These are phyloP conservation scores for Ophiostoma quercus DNA, from an alignment of 2,329 filamentous ascomycete genomes.

Conservation along the genomic window DNA sequence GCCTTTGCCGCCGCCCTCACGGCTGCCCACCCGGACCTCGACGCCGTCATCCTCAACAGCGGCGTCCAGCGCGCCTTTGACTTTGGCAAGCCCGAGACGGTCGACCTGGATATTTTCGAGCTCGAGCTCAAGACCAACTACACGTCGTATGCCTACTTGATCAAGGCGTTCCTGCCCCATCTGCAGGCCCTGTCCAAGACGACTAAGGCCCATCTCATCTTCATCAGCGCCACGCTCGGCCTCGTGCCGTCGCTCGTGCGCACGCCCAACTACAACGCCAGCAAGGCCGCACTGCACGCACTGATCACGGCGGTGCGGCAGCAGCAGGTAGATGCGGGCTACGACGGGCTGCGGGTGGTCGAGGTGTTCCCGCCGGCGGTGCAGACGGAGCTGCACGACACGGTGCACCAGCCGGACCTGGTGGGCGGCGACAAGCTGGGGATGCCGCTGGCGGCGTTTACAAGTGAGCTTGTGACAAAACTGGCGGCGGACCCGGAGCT, in stretches of 20 bases:
- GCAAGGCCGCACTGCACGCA: constrained; percentile 45
- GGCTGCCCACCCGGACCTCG: constrained; percentile 42
- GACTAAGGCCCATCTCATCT: constrained; percentile 28
- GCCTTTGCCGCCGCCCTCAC: constrained; percentile 33
- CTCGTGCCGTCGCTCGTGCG: constrained; percentile 41
- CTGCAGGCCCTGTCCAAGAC: constrained; percentile 30
- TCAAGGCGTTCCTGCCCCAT: constrained; percentile 43
- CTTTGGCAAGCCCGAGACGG: constrained; percentile 40
- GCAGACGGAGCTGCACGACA: constrained; percentile 44
- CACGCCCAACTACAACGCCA: constrained; percentile 44
- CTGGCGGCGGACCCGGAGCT: constrained; percentile 36
- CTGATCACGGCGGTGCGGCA: constrained; percentile 43
- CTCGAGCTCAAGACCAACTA: constrained; percentile 45
- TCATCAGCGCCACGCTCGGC: constrained; percentile 32
- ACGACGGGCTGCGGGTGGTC: constrained; percentile 36
- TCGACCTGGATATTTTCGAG: constrained; percentile 37
- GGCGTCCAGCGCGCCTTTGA: constrained; percentile 44
- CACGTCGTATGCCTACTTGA: constrained; percentile 40
- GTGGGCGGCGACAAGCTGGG: constrained; percentile 41
- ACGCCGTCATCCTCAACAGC: constrained; percentile 48
- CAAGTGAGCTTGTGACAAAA: constrained; percentile 37
- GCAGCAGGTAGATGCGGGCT: constrained; percentile 38
- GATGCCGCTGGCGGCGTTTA: constrained; percentile 45
- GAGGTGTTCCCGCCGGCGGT: constrained; percentile 42
- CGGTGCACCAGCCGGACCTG: constrained; percentile 37